phyloP scores from a whole-genome alignment of 805 yeast species.

The Myxozyma neglecta region DNA sequence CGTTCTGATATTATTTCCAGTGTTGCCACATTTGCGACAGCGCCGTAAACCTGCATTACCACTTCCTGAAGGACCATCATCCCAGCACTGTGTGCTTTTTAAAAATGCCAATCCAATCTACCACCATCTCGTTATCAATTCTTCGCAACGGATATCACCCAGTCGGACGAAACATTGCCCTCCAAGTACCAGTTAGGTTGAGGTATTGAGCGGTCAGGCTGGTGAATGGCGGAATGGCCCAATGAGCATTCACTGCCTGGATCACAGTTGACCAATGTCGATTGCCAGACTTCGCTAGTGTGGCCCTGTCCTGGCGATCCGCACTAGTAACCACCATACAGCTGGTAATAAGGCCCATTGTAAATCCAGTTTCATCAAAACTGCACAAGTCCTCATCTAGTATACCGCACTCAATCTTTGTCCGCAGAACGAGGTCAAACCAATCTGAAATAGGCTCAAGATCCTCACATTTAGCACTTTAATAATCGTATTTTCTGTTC shows the following conservation, averaged over 20 bases:
- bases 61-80: too few relatives aligned
- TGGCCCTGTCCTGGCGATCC: not conserved
- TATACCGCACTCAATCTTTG: not conserved
- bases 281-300: slow-evolving; percentile 2
- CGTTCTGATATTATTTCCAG: too few relatives aligned
- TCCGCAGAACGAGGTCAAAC: not conserved
- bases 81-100: too few relatives aligned
- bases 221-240: slow-evolving; percentile 17
- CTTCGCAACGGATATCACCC: too few relatives aligned
- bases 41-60: too few relatives aligned
- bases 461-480: too few relatives aligned
- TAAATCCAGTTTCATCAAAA: slow-evolving; percentile 9
- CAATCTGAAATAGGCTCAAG: too few relatives aligned
- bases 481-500: too few relatives aligned
- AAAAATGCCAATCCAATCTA: too few relatives aligned
- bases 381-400: not conserved
- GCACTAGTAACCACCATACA: slow-evolving; percentile 1
- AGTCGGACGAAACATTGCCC: not conserved
- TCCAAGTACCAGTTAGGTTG: slow-evolving; percentile 2
- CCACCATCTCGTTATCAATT: too few relatives aligned
- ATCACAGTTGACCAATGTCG: slow-evolving; percentile 13
- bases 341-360: slow-evolving; percentile 1
- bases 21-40: too few relatives aligned
- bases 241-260: slow-evolving; percentile 11
- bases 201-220: not conserved